Conservation (phyloP, 1,139 yeast genomes). For the Yamadazyma spencermartinsiae region DNA sequence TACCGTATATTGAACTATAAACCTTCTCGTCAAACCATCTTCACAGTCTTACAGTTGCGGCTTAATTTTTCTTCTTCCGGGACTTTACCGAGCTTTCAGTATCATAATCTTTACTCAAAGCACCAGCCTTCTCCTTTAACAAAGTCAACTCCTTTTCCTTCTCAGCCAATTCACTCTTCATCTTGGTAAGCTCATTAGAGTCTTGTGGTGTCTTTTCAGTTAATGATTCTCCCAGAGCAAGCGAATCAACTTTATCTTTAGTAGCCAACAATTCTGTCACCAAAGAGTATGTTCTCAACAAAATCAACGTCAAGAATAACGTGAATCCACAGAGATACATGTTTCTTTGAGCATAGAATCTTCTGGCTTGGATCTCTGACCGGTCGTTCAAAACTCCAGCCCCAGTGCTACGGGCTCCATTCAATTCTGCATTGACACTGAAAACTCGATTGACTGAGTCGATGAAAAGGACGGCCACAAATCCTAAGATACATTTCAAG, state of each 20-base stretch:
- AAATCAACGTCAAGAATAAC: conserved; percentile 80
- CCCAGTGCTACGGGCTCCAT: conserved; percentile 23
- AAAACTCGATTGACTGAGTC: conserved; percentile 87
- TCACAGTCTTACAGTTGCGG: no score
- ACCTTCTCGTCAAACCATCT: no score
- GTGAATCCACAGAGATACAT: conserved; percentile 96
- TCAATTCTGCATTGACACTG: conserved; percentile 66
- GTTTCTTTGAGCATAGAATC: conserved; percentile 95
- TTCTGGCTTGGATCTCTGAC: conserved; percentile 81
- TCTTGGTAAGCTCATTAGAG: conserved; percentile 42
- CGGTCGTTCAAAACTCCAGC: conserved; percentile 51
- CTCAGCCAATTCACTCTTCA: conserved; percentile 56
- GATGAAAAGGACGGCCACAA: conserved; percentile 78
- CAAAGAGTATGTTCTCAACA: conserved; percentile 81
- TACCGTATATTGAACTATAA: no score
- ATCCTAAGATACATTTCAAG: conserved; percentile 78
- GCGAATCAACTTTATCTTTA: conserved; percentile 61
- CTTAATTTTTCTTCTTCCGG: conserved; percentile 11
- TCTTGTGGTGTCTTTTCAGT: conserved; percentile 20
- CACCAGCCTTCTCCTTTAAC: conserved; percentile 70
- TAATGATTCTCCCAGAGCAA: conserved; percentile 24
- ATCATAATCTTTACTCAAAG: conserved; percentile 62
- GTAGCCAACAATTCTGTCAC: conserved; percentile 71
- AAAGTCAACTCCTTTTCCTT: conserved; percentile 64
- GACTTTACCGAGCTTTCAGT: conserved; percentile 5